phyloP scores from a whole-genome alignment of 2,329 filamentous ascomycete genomes.

The Apiospora pterosperma region DNA sequence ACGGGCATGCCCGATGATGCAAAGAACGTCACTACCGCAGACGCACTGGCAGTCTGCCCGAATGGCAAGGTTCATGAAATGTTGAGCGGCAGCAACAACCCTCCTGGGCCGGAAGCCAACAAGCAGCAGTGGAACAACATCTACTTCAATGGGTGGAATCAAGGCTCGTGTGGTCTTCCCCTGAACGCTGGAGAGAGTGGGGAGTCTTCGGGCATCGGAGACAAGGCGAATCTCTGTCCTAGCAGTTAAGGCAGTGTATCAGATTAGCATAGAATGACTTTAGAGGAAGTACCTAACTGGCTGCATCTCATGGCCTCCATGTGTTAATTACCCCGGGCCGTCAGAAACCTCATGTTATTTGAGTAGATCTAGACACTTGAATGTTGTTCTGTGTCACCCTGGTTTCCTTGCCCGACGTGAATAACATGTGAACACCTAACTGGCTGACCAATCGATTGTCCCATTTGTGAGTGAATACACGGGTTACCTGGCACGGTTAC shows the following conservation, averaged over 20 bases:
- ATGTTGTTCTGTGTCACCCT: no score
- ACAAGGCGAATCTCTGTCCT: slow-evolving; percentile 14
- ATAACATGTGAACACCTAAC: no score
- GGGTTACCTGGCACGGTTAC: no score
- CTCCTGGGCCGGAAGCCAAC: slow-evolving; percentile 4
- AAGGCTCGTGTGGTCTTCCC: slow-evolving; percentile 23
- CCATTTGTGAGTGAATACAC: no score
- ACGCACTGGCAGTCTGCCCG: slow-evolving; percentile 14
- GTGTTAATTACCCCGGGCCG: no score
- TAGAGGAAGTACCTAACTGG: no score
- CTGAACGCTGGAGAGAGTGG: slow-evolving; percentile 15
- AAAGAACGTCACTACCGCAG: slow-evolving; percentile 1
- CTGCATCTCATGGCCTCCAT: no score
- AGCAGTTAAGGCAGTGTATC: background rate
- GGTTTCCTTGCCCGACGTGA: no score
- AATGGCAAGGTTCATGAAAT: slow-evolving; percentile 15
- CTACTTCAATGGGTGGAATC: slow-evolving; percentile 29
- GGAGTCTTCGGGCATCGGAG: slow-evolving; percentile 19
- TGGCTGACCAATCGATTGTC: no score
- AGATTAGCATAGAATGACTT: background rate
- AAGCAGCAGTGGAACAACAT: slow-evolving; percentile 17
- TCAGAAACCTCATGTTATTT: no score
- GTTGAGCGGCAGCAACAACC: slow-evolving; percentile 12
- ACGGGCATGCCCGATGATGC: slow-evolving; percentile 13
- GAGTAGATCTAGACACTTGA: no score